A percentile compares a stretch with the other conserved stretches of the same genome.
phyloP scores from a whole-genome alignment of 1,284 basidiomycete species.

The Leccinum subspadiceum region DNA sequence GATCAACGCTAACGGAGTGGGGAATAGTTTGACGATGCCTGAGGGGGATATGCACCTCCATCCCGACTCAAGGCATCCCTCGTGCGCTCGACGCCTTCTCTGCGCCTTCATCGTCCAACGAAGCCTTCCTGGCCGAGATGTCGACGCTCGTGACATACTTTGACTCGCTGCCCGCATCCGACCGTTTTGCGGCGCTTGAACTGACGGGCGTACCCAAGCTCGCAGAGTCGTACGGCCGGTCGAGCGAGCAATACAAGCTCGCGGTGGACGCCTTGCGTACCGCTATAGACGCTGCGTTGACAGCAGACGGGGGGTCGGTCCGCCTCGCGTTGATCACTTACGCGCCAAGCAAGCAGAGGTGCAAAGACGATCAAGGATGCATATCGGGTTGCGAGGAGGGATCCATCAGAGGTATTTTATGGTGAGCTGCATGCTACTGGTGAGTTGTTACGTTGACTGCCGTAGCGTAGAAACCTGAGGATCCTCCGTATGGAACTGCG shows the following conservation, averaged over 20 bases:
- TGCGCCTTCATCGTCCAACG: conserved; percentile 37
- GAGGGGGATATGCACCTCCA: conserved; percentile 8
- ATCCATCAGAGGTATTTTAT: no score
- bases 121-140: conserved; percentile 42
- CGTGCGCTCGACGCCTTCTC: conserved; percentile 44
- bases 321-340: conserved; percentile 56
- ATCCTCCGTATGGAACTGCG: conserved; percentile 29
- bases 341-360: conserved; percentile 28
- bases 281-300: conserved; percentile 35
- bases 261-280: conserved; percentile 45
- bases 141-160: conserved; percentile 51
- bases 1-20: no score
- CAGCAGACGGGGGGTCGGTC: conserved; percentile 27
- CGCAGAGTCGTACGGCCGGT: conserved; percentile 32
- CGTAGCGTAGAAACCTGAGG: conserved; percentile 14
- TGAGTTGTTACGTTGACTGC: no score
- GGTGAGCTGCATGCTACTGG: no score
- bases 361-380: no score
- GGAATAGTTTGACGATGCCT: no score
- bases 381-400: no score
- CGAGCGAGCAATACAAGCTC: conserved; percentile 53
- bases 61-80: conserved; percentile 30
- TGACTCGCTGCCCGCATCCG: conserved; percentile 37
- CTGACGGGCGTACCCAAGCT: no score
- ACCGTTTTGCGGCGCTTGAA: conserved; percentile 56